Base-by-base conservation (phyloP, 2,329 filamentous ascomycete species). In the Berkeleyomyces rouxiae region DNA sequence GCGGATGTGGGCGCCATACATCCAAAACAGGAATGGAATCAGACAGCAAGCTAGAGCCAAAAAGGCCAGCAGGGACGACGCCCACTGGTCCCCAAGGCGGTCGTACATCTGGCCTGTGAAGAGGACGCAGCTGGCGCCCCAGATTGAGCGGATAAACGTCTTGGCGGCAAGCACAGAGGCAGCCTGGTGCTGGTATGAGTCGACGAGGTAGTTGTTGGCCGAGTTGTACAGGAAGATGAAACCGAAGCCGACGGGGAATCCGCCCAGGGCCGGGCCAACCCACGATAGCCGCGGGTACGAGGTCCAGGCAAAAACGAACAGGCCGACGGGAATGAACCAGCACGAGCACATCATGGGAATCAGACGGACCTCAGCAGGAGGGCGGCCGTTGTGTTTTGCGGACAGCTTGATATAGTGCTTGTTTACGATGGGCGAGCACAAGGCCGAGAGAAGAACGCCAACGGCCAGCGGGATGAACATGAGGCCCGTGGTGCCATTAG, bases 391-490 rank as follows among this genome's bases (percentile, higher is more conserved):
- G 74, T 87, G 79, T 71, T 84, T 82, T 3, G 73, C 68, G 4
- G 79, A 80, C 42, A 88, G 72, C 44, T 72, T 79, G 63, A 92
- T 73, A 75, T 95, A 95, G 74, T 95, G 86, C 65, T 81, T 86
- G 79, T 95, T 95, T 69, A 95, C 83, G 0, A 86, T 67, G 0
- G 90, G 86, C 0, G 87, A 77, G 72, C 82, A 88, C 10, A 74
- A 69, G 13, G 88, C 86, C 0, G 85, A 87, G 49, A 74, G 65
- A 1, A 92, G 16, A 13, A 67, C 88, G 59, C 89, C 89, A 16
- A 93, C 74, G 6, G 88, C 88, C 55, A 93, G 72, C 1, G 88
- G 88, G 66, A 93, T 90, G 72, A 95, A 95, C 86, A 93, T 92
- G 7, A 95, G 78, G 57, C 89, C 90, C 0, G 88, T 90, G 37